Conservation (phyloP, 345 rosid genomes). For the Boechera stricta region DNA sequence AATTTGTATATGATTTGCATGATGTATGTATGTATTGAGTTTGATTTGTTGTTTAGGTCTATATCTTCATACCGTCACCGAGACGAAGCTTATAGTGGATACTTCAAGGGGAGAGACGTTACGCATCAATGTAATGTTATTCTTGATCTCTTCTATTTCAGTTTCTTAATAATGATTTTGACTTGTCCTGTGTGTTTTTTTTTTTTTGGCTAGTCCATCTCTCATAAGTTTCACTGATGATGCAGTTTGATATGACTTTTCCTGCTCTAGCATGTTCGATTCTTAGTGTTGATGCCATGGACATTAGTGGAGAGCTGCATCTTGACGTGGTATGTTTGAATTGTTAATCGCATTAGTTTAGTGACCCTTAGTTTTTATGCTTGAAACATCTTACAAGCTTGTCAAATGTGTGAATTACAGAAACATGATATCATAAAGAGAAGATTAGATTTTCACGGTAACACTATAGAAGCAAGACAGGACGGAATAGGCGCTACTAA, state of each 20-base stretch:
- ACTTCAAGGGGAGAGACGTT: constrained; percentile 93
- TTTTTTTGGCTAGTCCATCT: constrained; percentile 9
- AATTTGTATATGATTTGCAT: background rate
- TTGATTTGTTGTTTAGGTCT: constrained; percentile 56
- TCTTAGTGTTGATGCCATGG: constrained; percentile 96
- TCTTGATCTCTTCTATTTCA: constrained; percentile 15
- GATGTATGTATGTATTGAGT: background rate
- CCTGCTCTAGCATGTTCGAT: constrained; percentile 94
- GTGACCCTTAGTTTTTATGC: background rate
- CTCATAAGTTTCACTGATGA: constrained; percentile 27
- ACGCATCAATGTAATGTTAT: constrained; percentile 74
- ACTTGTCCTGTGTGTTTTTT: background rate
- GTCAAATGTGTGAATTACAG: constrained; percentile 50
- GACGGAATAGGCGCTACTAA: constrained; percentile 93
- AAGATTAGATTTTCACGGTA: constrained; percentile 76
- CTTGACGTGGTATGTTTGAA: constrained; percentile 83
- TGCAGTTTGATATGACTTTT: constrained; percentile 91
- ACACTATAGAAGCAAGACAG: constrained; percentile 74
- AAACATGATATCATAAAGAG: constrained; percentile 90
- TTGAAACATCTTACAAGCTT: background rate
- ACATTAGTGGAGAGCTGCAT: constrained; percentile 95
- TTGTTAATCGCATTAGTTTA: background rate
- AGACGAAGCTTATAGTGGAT: constrained; percentile 94
- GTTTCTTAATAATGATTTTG: background rate
- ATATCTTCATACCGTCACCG: constrained; percentile 81